Base-by-base conservation (phyloP, 371 early-diverging fungal genomes). In the Actinomortierella wolfii region DNA sequence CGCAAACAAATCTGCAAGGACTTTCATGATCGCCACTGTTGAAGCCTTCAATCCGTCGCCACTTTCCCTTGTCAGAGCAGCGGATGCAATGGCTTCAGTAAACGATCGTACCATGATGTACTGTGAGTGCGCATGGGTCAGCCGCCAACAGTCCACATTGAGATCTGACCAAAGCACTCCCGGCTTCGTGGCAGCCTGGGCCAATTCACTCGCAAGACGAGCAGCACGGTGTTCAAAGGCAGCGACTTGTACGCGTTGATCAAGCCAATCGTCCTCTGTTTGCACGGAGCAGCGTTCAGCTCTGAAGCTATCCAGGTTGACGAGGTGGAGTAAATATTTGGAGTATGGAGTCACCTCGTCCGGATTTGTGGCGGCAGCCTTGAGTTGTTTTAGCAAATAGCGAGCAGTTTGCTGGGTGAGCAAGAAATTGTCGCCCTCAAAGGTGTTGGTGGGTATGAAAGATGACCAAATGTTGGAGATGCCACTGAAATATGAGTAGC, bases 391-490 rank as follows among this genome's bases (percentile, higher is more conserved):
- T 52, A 96, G 89, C 57, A 96, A 80, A 68, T 93, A 96, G 62
- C 96, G 89, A 47, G 95, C 95, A 28, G 92, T 84, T 71, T 96
- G 96, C 54, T 95, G 84, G 4, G 94, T 92, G 76, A 94, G 79
- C 51, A 96, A 92, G 54, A 95, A 94, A 76, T 94, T 95, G 78
- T 92, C 93, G 62, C 92, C 92, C 71, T 92, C 95, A 95, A 95
- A 94, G 29, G 95, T 94, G 79, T 95, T 94, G 64, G 94, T 94
- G 24, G 95, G 95, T 46, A 94, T 92, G 80, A 94, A 95, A 79
- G 95, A 94, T 58, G 86, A 83, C 80, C 93, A 93, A 73, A 92
- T 87, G 44, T 84, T 83, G 52, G 96, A 88, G 28, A 96, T 84
- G 0, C 95, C 96, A 6, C 94, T 92, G 83, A 95, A 94, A 29